Base-by-base conservation (phyloP, 805 yeast species). In the Kodamaea jinghongensis region DNA sequence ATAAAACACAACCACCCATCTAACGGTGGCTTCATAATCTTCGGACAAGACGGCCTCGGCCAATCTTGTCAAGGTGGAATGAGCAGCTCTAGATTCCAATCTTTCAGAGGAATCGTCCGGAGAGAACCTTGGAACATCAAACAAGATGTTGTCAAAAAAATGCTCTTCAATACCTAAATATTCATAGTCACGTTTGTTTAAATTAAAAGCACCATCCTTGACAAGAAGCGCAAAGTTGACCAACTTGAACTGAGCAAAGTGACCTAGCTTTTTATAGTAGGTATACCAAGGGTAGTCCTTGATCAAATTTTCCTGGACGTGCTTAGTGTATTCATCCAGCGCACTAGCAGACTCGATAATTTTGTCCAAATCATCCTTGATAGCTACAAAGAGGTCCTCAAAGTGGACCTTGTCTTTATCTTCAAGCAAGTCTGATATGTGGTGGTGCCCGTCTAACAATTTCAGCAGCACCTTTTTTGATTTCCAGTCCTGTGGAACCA, bases 241-340 rank as follows among this genome's bases (percentile, higher is more conserved):
- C 20, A 75, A 56, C 41, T 81, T 75, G 41, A 83, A 66, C 39
- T 74, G 73, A 11, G 83, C 73, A 36, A 79, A 81, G 4, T 80
- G 67, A 36, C 65, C 71, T 27, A 86, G 53, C 58, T 87, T 87
- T 47, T 70, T 74, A 47, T 69, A 73, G 38, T 73, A 63, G 46
- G 73, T 68, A 65, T 82, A 87, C 89, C 96, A 84, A 1, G 96
- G 89, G 50, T 76, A 83, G 50, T 87, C 97, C 31, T 71, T 63
- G 1, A 70, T 60, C 39, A 81, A 75, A 25, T 73, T 69, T 2
- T 63, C 60, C 46, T 78, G 79, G 17, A 86, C 65, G 2, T 66
- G 55, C 3, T 52, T 51, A 13, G 73, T 70, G 44, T 70, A 38
- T 3, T 14, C 37, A 28, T 38, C 42, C 31, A 13, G n/a, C 15